Evolutionary conservation across 2,329 filamentous ascomycete species (phyloP).

Genomic region (Talaromyces sp.): DNA sequence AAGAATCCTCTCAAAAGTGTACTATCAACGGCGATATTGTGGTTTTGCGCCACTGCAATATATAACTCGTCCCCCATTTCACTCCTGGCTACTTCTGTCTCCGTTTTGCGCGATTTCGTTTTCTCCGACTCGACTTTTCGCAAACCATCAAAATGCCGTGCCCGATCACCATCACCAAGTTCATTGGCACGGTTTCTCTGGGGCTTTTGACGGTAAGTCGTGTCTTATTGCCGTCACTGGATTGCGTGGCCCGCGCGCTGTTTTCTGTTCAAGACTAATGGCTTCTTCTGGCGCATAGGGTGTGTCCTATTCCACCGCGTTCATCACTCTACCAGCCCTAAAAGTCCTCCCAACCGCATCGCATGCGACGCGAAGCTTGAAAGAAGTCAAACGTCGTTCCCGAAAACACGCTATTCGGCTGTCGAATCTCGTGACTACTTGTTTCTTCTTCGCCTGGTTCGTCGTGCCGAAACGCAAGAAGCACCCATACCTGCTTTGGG

Average conservation of each 20-base stretch:
- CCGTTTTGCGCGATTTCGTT: neutral
- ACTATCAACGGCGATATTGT: neutral
- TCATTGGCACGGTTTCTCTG: conserved; percentile 83
- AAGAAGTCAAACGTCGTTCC: conserved; percentile 58
- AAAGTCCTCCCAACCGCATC: conserved; percentile 72
- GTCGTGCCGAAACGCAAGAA: conserved; percentile 68
- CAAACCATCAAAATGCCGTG: conserved; percentile 52
- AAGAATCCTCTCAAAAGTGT: neutral
- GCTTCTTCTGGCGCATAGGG: conserved; percentile 51
- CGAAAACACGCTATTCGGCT: conserved; percentile 62
- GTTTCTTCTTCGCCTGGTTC: conserved; percentile 70
- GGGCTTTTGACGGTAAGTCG: conserved; percentile 75
- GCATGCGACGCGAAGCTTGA: conserved; percentile 64
- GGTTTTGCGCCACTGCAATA: neutral
- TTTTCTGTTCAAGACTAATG: neutral
- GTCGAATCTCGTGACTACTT: conserved; percentile 61
- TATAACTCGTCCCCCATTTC: neutral
- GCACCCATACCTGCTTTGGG: conserved; percentile 90
- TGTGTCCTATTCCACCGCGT: conserved; percentile 76
- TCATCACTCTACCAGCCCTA: conserved; percentile 72
- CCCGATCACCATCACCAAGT: conserved; percentile 75
- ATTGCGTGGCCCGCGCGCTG: neutral
- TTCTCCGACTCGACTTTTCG: neutral
- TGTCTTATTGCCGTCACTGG: conserved; percentile 13
- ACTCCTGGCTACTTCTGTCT: neutral